Evolutionary conservation across 306 rosid species (phyloP), one percentile per base, ranked within the genome.

Genomic region (Quercus ilex): DNA sequence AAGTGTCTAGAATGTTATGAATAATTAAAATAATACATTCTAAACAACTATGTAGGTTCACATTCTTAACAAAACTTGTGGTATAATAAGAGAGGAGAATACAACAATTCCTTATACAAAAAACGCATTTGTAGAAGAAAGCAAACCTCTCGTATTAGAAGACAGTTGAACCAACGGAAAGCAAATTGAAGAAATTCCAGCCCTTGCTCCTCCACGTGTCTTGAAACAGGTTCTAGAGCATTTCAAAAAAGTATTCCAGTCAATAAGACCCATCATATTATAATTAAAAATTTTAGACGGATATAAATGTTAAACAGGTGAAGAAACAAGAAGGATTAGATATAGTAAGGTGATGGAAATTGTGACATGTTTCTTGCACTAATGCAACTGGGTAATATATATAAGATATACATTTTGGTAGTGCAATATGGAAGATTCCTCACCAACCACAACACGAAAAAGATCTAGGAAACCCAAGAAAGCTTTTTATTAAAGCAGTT

Each of bases 111-210:
- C 25, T 49, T 9, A 71, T 35, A 21, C 65, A 76, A 13, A 26
- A 67, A 58, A 77, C 1, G 46, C 55, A 74, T 57, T 70, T 65
- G 68, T 56, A 59, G 64, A 25, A 58, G 77, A 30, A 79, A 79
- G 76, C 83, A 77, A 84, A 94, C 98, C 98, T 94, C 98, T 1
- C 98, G 97, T 80, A 94, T 94, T 79, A 94, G 84, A 79, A 94
- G 97, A 88, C 98, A 94, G 86, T 94, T 94, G 92, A 91, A 92
- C 98, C 97, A 94, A 71, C 98, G 95, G 87, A 94, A 94, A 83
- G 98, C 97, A 87, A 94, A 94, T 84, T 94, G 98, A 87, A 94
- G 94, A 92, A 92, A 94, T 55, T 94, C 98, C 79, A 94, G 85
- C 75, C 97, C 98, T 77, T 92, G 94, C 76, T 92, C 86, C 85